A percentile compares a stretch with the other conserved stretches of the same genome.
Evolutionary conservation across 495 filamentous ascomycete genomes (phyloP).

Genomic region (Tetracladium setigerum): DNA sequence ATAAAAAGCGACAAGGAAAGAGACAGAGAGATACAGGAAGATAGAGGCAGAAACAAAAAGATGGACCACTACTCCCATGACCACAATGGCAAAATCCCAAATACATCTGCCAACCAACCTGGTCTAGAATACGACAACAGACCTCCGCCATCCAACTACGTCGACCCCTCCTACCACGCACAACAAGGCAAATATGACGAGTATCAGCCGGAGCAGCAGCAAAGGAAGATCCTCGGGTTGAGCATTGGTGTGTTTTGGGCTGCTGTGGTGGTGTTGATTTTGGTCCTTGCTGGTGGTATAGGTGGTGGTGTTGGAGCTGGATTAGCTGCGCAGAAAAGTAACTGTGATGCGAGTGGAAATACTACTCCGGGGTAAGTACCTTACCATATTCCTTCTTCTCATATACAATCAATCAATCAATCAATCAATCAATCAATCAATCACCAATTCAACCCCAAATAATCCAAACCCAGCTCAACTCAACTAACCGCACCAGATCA

Average conservation of each 20-base stretch:
- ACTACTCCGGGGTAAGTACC: conserved; percentile 3
- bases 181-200: too few species aligned
- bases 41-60: too few species aligned
- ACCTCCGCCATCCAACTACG: too few species aligned
- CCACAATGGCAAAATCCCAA: too few species aligned
- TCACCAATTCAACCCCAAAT: too few species aligned
- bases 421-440: neutral
- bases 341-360: conserved; percentile 1
- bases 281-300: conserved; percentile 25
- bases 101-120: too few species aligned
- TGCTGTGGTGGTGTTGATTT: conserved; percentile 17
- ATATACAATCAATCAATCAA: neutral
- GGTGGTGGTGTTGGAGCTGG: conserved; percentile 28
- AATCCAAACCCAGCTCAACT: neutral
- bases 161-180: too few species aligned
- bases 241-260: conserved; percentile 27
- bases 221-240: conserved; percentile 23
- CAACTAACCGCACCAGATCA: neutral
- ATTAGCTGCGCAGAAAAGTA: conserved; percentile 17
- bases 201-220: too few species aligned
- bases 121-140: too few species aligned
- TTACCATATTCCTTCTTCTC: neutral
- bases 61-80: too few species aligned
- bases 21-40: too few species aligned
- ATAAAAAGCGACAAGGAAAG: too few species aligned